phyloP scores from a whole-genome alignment of 2,329 filamentous ascomycete species.

The Hypoxylon sp. region DNA sequence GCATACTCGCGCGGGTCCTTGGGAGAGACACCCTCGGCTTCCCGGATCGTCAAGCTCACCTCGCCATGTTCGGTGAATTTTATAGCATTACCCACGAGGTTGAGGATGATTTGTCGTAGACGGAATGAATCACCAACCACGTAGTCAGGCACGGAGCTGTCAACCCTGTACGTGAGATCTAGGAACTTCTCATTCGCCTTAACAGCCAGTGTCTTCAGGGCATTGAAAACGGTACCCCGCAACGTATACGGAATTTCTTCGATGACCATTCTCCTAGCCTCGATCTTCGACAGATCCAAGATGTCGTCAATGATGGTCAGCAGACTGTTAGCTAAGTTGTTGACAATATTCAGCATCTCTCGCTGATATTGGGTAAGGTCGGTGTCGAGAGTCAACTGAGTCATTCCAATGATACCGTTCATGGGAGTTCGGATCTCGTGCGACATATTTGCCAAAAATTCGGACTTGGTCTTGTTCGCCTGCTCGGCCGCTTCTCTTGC shows the following conservation, averaged over 20 bases:
- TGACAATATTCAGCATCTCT: constrained; percentile 98
- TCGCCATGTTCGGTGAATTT: constrained; percentile 98
- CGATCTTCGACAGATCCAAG: constrained; percentile 81
- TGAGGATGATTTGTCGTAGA: constrained; percentile 94
- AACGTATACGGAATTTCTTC: constrained; percentile 97
- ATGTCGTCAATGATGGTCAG: constrained; percentile 95
- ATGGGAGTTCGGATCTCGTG: constrained; percentile 98
- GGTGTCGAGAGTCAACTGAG: constrained; percentile 93
- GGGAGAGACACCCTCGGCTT: constrained; percentile 70
- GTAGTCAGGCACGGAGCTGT: constrained; percentile 92
- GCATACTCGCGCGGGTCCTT: constrained; percentile 83
- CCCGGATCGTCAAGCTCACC: constrained; percentile 91
- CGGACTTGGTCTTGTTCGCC: constrained; percentile 97
- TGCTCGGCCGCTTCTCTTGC: constrained; percentile 95
- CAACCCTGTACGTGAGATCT: constrained; percentile 92
- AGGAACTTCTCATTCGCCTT: constrained; percentile 97
- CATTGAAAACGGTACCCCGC: constrained; percentile 95
- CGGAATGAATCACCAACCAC: constrained; percentile 97
- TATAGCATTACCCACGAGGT: constrained; percentile 97
- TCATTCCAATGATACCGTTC: constrained; percentile 99
- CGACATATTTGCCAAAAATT: constrained; percentile 98
- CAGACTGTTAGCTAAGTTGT: constrained; percentile 94
- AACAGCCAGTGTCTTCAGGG: constrained; percentile 94
- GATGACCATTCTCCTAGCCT: constrained; percentile 97
- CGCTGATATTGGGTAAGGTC: constrained; percentile 94